Percentiles rank a stretch among this genome's conserved stretches.
These are phyloP conservation scores for Zoysia japonica DNA, from an alignment of 176 grass and related monocot genomes.

Conservation along the genomic window DNA sequence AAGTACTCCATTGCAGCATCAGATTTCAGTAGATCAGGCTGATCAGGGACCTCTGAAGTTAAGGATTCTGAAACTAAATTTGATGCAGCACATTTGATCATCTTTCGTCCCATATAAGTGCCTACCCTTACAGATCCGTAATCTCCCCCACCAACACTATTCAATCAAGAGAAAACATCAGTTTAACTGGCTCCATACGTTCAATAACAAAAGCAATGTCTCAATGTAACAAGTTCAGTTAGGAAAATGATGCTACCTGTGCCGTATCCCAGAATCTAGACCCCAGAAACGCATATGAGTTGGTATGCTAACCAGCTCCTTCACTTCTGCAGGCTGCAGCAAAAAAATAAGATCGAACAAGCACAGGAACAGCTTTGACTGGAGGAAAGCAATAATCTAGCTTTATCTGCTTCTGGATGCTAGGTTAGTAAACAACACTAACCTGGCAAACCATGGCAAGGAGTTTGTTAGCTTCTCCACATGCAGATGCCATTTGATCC, in stretches of 20 bases:
- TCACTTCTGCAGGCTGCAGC: slow-evolving; percentile 91
- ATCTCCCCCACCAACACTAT: slow-evolving; percentile 88
- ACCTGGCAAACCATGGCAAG: slow-evolving; percentile 99
- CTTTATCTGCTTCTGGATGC: not conserved
- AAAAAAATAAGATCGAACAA: slow-evolving; percentile 43
- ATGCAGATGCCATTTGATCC: slow-evolving; percentile 98
- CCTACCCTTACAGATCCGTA: slow-evolving; percentile 98
- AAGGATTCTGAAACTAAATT: slow-evolving; percentile 56
- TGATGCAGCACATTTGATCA: slow-evolving; percentile 77
- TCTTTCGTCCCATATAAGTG: slow-evolving; percentile 94
- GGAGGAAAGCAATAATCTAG: slow-evolving; percentile 16
- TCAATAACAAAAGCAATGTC: slow-evolving; percentile 10
- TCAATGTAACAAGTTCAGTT: not conserved
- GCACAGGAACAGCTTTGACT: slow-evolving; percentile 10
- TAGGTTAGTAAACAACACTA: slow-evolving; percentile 21
- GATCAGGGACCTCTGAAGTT: slow-evolving; percentile 30
- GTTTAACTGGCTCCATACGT: slow-evolving; percentile 21
- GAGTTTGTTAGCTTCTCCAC: slow-evolving; percentile 96
- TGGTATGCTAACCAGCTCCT: slow-evolving; percentile 84
- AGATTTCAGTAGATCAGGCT: slow-evolving; percentile 60
- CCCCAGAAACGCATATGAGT: slow-evolving; percentile 89
- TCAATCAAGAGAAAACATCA: slow-evolving; percentile 34
- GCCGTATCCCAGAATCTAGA: slow-evolving; percentile 88
- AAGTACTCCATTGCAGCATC: slow-evolving; percentile 86
- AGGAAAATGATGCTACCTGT: slow-evolving; percentile 58